These are phyloP conservation scores for Lactarius tabidus DNA, from an alignment of 768 basidiomycete genomes.

Conservation along the genomic window DNA sequence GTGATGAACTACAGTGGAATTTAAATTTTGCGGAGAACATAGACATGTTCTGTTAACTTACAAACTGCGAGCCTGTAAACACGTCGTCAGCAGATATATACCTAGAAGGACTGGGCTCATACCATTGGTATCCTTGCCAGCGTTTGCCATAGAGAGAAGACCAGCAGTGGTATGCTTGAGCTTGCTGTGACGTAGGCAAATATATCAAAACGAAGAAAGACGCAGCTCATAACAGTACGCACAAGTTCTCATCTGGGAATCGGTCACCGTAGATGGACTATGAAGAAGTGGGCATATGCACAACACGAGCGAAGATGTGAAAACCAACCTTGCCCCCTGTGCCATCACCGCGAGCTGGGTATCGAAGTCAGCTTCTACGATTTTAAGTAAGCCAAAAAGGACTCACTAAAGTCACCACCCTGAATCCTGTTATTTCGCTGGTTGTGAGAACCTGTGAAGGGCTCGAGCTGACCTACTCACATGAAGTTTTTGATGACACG, in stretches of 20 bases:
- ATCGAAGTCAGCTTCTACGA: constrained; percentile 7
- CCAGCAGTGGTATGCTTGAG: constrained; percentile 90
- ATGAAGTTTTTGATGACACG: constrained; percentile 94
- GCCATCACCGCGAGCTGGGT: constrained; percentile 73
- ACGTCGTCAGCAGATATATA: constrained; percentile 14
- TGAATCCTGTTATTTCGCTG: constrained; percentile 62
- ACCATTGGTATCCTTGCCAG: constrained; percentile 92
- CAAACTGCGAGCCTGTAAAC: constrained; percentile 76
- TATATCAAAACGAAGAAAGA: background rate
- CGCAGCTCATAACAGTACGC: constrained; percentile 28
- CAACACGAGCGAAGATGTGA: background rate
- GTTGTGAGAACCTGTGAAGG: constrained; percentile 26
- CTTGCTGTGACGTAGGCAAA: constrained; percentile 56
- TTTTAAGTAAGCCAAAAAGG: constrained; percentile 17
- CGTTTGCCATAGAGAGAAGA: constrained; percentile 91
- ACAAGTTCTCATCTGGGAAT: constrained; percentile 98
- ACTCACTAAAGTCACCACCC: constrained; percentile 96
- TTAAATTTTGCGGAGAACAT: constrained; percentile 8
- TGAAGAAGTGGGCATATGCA: background rate
- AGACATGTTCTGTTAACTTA: constrained; percentile 37
- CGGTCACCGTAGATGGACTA: constrained; percentile 87
- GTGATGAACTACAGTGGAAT: constrained; percentile 72
- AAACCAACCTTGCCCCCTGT: constrained; percentile 78
- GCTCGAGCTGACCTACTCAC: constrained; percentile 36
- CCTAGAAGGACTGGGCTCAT: constrained; percentile 23